Base-by-base conservation (phyloP, 2,329 filamentous ascomycete genomes). In the Fusarium sp. region DNA sequence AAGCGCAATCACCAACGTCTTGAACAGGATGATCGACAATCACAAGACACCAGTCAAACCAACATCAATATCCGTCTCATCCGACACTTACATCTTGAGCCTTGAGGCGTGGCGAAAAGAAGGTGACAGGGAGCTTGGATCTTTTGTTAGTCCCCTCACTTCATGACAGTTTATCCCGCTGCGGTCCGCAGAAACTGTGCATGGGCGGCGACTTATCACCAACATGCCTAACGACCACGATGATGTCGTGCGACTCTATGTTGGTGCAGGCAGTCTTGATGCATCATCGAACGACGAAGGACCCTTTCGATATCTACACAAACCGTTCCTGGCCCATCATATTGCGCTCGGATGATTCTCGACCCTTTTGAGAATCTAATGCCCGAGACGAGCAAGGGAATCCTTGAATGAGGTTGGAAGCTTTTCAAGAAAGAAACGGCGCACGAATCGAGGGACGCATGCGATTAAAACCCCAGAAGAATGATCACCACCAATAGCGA, bases 401-500 rank as follows among this genome's bases (percentile, higher is more conserved):
- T 39, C 23, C 28, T 68, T 43, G 46, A 70, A 64, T 64, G 37
- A 68, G 63, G 41, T 50, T 44, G 37, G 41, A 31, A 46, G 35
- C 21, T 39, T 49, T 29, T 52, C 43, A 53, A 54, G 38, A 53
- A 47, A 49, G 26, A 55, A 60, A 55, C 37, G 38, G 60, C 56
- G 56, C 48, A 63, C 62, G 67, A 69, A 68, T 70, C 39, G 39
- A 68, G 46, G 52, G 48, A 58, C 48, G 49, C 54, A 69, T 39
- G 63, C 52, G 52, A 57, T 70, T 69, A 58, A 53, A 47, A 13
- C 60, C 53, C 43, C 12, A 35, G 52, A 42, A 57, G 54, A 41
- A 46, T 43, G 43, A 54, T 56, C 63, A 53, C 44, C 10, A 12
- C 11, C 8, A 38, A 43, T n/a, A 54, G 39, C 73, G 60, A 75